phyloP scores from a whole-genome alignment of 164 flowering plant species.

The Vitis amurensis region DNA sequence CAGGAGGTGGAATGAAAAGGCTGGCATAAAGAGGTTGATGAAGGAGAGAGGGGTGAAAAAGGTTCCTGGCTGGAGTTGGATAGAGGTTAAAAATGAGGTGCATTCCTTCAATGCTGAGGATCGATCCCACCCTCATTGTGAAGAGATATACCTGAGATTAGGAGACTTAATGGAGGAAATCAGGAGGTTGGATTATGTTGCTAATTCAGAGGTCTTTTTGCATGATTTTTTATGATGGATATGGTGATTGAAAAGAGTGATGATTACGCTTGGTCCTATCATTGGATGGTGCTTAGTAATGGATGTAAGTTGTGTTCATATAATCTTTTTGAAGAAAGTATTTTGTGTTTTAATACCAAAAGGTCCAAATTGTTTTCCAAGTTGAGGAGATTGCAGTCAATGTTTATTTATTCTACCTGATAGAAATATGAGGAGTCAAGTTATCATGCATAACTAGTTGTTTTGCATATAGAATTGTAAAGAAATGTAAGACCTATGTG shows the following conservation, averaged over 20 bases:
- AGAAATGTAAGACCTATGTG: too few species aligned
- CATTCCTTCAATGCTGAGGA: constrained; percentile 80
- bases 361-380: too few species aligned
- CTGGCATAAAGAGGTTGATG: constrained; percentile 67
- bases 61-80: constrained; percentile 95
- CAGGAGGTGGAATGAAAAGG: constrained; percentile 74
- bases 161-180: constrained; percentile 48
- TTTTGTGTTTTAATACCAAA: too few species aligned
- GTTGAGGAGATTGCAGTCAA: too few species aligned
- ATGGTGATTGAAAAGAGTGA: not conserved
- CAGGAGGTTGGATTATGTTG: constrained; percentile 24
- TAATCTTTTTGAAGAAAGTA: too few species aligned
- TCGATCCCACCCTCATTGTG: constrained; percentile 49
- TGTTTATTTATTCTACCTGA: too few species aligned
- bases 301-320: too few species aligned
- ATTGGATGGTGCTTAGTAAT: too few species aligned
- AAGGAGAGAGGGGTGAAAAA: constrained; percentile 72
- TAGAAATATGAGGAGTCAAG: too few species aligned
- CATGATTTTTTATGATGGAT: constrained; percentile 11
- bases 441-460: too few species aligned
- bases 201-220: constrained; percentile 16
- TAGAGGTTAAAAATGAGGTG: constrained; percentile 60
- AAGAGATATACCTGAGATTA: constrained; percentile 43
- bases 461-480: too few species aligned
- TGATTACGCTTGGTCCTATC: too few species aligned